phyloP scores from a whole-genome alignment of 768 basidiomycete species.

The Sistotremastrum niveocremeum region DNA sequence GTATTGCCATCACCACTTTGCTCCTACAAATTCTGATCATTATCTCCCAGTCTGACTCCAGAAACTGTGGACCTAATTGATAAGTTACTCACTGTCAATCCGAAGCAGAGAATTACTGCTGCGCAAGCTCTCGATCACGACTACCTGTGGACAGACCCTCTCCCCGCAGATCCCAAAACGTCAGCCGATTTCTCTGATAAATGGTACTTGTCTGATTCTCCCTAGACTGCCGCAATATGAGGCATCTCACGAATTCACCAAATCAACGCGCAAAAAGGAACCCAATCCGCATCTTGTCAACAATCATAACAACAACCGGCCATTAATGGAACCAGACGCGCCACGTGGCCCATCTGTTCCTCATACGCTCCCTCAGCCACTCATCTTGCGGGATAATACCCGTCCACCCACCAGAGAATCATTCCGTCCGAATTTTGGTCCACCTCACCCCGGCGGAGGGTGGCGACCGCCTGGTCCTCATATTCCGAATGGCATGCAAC shows the following conservation, averaged over 20 bases:
- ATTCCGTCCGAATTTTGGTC: no score
- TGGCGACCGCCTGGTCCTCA: no score
- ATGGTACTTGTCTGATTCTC: not conserved
- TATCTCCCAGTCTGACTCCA: slow-evolving; percentile 38
- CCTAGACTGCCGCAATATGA: slow-evolving; percentile 61
- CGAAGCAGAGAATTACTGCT: slow-evolving; percentile 73
- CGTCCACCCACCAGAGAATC: no score
- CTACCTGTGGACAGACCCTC: slow-evolving; percentile 87
- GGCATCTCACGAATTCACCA: slow-evolving; percentile 74
- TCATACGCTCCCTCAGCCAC: no score
- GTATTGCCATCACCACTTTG: not conserved
- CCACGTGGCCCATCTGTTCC: no score
- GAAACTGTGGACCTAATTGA: slow-evolving; percentile 77
- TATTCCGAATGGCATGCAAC: no score
- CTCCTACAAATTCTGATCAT: slow-evolving; percentile 1
- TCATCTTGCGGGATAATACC: no score
- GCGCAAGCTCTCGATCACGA: slow-evolving; percentile 78
- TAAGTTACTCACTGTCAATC: slow-evolving; percentile 71
- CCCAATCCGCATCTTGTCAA: no score
- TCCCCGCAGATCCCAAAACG: slow-evolving; percentile 78
- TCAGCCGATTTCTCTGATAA: slow-evolving; percentile 20
- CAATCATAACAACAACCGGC: no score
- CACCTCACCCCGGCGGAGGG: no score
- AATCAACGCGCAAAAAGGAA: slow-evolving; percentile 9
- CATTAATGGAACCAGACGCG: no score